phyloP scores from a whole-genome alignment of 139 green algal species.

The Medakamo hakoo region DNA sequence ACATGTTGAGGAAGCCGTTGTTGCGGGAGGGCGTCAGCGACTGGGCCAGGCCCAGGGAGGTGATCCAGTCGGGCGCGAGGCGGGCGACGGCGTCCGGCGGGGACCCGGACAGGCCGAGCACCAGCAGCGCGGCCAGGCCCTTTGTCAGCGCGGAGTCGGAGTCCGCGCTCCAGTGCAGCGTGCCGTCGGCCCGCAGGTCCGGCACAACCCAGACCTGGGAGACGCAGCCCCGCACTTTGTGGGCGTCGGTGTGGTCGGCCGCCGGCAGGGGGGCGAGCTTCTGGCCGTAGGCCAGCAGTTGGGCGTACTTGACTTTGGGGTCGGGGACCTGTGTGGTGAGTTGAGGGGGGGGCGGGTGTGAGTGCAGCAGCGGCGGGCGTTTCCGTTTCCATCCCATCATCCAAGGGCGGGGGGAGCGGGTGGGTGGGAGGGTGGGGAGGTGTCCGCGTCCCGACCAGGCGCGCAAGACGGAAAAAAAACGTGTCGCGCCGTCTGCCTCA shows the following conservation, averaged over 20 bases:
- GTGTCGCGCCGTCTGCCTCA: no score
- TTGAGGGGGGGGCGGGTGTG: neutral
- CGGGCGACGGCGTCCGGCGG: slow-evolving; percentile 44
- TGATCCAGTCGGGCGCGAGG: slow-evolving; percentile 65
- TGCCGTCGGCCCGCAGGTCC: slow-evolving; percentile 43
- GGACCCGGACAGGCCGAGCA: slow-evolving; percentile 74
- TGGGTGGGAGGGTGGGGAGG: no score
- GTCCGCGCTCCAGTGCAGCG: slow-evolving; percentile 80
- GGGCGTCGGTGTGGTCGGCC: slow-evolving; percentile 51
- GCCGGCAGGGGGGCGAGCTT: slow-evolving; percentile 65
- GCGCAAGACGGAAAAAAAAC: no score
- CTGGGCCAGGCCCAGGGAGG: slow-evolving; percentile 81
- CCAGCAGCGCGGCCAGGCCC: slow-evolving; percentile 77
- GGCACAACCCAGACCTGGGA: slow-evolving; percentile 90
- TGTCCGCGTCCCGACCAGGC: no score
- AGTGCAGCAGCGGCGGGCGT: neutral
- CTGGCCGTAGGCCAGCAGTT: slow-evolving; percentile 89
- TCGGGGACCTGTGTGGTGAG: slow-evolving; percentile 35
- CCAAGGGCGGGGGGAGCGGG: no score
- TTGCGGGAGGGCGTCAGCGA: slow-evolving; percentile 88
- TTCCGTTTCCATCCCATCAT: no score
- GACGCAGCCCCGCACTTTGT: slow-evolving; percentile 91
- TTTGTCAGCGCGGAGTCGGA: slow-evolving; percentile 95
- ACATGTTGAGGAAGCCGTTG: slow-evolving; percentile 98
- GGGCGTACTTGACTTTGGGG: slow-evolving; percentile 82